These are phyloP conservation scores for Penicillium brevicompactum DNA, from an alignment of 2,329 filamentous ascomycete genomes.

Conservation along the genomic window DNA sequence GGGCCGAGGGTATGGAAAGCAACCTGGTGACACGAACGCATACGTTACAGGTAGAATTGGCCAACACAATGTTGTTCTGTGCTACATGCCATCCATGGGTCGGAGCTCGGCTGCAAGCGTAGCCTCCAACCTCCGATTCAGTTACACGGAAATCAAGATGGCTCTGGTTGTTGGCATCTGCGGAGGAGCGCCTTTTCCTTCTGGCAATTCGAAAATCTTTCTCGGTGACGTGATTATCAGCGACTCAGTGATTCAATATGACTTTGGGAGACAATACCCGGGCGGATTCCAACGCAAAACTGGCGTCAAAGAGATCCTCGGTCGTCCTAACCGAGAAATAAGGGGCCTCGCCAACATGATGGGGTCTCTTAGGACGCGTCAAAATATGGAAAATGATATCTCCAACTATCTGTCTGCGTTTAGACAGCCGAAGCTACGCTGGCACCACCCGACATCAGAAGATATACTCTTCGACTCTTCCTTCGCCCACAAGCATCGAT, in stretches of 20 bases:
- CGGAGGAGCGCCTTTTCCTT: not conserved
- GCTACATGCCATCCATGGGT: slow-evolving; percentile 40
- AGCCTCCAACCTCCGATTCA: not conserved
- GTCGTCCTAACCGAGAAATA: not conserved
- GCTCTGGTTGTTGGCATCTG: not conserved
- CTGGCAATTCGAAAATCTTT: not conserved
- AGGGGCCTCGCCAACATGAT: not conserved
- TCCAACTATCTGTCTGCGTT: no score
- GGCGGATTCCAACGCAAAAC: not conserved
- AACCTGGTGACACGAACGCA: slow-evolving; percentile 16
- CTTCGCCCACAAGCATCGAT: no score
- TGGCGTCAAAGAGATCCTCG: not conserved
- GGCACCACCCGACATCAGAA: no score
- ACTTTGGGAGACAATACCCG: not conserved
- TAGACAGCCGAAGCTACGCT: no score
- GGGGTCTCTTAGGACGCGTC: not conserved
- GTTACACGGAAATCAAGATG: not conserved
- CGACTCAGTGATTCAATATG: not conserved
- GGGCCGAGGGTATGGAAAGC: not conserved
- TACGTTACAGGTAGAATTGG: slow-evolving; percentile 49
- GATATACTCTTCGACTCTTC: no score
- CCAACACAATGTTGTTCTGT: not conserved
- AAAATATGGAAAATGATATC: no score
- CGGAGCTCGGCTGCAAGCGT: not conserved
- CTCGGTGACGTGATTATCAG: not conserved